Evolutionary conservation across 768 basidiomycete genomes (phyloP).

Genomic region (Rhizopogon vinicolor): DNA sequence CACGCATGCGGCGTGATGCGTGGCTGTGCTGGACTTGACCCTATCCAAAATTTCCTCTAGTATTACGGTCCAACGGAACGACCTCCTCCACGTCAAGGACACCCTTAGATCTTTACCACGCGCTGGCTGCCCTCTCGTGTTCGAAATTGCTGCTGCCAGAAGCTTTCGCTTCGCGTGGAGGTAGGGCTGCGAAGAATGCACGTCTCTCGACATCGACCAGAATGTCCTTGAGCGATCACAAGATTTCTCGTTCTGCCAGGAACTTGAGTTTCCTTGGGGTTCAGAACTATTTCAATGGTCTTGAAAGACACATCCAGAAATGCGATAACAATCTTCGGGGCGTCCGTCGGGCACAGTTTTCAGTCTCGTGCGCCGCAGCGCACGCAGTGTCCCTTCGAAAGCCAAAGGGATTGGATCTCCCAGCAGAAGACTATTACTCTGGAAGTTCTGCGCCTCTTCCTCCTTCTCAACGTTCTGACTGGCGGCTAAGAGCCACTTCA

Average conservation of each 20-base stretch:
- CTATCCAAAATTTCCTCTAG: background rate
- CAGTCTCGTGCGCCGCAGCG: conserved; percentile 9
- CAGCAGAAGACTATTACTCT: conserved; percentile 25
- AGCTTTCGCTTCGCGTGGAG: background rate
- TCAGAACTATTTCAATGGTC: conserved; percentile 21
- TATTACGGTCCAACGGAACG: background rate
- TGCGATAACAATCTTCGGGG: background rate
- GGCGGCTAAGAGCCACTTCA: conserved; percentile 54
- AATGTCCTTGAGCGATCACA: background rate
- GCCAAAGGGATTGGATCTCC: conserved; percentile 14
- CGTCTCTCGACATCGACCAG: background rate
- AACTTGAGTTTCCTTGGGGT: conserved; percentile 26
- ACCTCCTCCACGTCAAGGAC: background rate
- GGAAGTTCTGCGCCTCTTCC: conserved; percentile 20
- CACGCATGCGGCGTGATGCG: background rate
- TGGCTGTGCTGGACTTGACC: background rate
- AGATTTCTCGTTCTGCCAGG: background rate
- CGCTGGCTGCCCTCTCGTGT: background rate
- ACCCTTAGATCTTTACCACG: background rate
- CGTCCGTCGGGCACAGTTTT: conserved; percentile 8
- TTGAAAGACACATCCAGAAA: conserved; percentile 6
- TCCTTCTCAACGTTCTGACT: conserved; percentile 46
- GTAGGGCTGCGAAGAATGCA: background rate
- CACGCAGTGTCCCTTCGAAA: conserved; percentile 6
- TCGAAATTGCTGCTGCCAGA: background rate